Evolutionary conservation across 176 grass and related monocot genomes (phyloP), one percentile per base, ranked within the genome.

Genomic region (Zoysia pacifica): DNA sequence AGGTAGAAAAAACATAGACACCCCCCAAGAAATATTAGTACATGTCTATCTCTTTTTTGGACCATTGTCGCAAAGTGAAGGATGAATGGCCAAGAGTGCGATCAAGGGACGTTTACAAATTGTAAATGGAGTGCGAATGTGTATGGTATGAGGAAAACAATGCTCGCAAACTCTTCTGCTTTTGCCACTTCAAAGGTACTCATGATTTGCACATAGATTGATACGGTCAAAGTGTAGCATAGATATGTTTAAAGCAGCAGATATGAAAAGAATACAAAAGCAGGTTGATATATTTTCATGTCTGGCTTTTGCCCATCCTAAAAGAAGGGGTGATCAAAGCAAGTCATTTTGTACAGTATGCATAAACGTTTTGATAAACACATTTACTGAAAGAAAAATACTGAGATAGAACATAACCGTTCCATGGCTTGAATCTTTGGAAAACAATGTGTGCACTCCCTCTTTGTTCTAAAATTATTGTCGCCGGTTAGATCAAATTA

Each of bases 141-240:
- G 28, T 28, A 81, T 81, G 77, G 71, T 65, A 41, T 56, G 18
- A 65, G 72, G 39, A 74, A 77, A 84, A 35, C 0, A 28, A 80
- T 11, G 77, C 56, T 37, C 36, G 20, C 20, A 9, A 41, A 65
- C 56, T 75, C 72, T 85, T 88, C 81, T 71, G 87, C 87, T 89
- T 89, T 89, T 39, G 87, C 77, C 72, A 75, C 77, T 84, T 77
- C 55, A 85, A 72, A 85, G 82, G 58, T 28, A 28, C 28, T 38
- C 82, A 11, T 46, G 72, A 85, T 89, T 89, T 89, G 81, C 87
- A 89, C 77, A 77, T 76, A 70, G 76, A 88, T 84, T 56, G 67
- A 83, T 80, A 71, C 48, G 52, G 59, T 65, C 77, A 89, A 89
- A 89, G 56, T 55, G 15, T 20, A 60, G 7, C n/a, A 60, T 60